Percentiles rank a stretch among this genome's conserved stretches.
phyloP scores from a whole-genome alignment of 768 basidiomycete genomes.

The Phlebiopsis flavidoalba region DNA sequence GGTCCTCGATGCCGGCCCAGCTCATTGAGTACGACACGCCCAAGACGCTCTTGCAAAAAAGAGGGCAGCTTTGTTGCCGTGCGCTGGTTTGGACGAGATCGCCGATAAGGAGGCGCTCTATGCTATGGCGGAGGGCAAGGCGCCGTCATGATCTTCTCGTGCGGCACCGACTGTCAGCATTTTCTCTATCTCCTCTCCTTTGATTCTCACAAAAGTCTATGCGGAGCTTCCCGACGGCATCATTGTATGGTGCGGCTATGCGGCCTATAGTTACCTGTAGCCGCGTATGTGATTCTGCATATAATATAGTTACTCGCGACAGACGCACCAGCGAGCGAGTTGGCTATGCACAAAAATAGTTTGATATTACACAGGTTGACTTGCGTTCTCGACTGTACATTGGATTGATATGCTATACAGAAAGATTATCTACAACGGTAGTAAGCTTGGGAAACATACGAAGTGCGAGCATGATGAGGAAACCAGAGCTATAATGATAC shows the following conservation, averaged over 20 bases:
- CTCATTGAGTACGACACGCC: constrained; percentile 50
- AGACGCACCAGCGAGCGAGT: background rate
- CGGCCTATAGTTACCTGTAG: too few relatives aligned
- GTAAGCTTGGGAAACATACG: background rate
- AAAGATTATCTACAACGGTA: background rate
- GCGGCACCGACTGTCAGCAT: too few relatives aligned
- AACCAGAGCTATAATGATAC: background rate
- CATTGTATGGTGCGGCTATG: too few relatives aligned
- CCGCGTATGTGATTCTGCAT: too few relatives aligned
- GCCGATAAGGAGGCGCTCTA: constrained; percentile 33
- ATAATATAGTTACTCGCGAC: too few relatives aligned
- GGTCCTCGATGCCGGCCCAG: constrained; percentile 36
- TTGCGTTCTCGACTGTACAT: background rate
- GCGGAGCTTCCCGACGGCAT: too few relatives aligned
- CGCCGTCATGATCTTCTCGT: background rate
- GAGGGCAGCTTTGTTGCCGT: constrained; percentile 29
- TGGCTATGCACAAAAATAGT: background rate
- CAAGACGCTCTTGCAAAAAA: constrained; percentile 30
- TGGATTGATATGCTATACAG: background rate
- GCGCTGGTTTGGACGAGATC: constrained; percentile 35
- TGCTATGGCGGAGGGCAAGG: constrained; percentile 9
- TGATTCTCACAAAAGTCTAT: too few relatives aligned
- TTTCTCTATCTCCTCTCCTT: too few relatives aligned
- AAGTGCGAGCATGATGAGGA: background rate
- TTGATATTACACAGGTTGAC: background rate